These are phyloP conservation scores for Westerdykella aurantiaca DNA, from an alignment of 2,329 filamentous ascomycete genomes.

Conservation along the genomic window DNA sequence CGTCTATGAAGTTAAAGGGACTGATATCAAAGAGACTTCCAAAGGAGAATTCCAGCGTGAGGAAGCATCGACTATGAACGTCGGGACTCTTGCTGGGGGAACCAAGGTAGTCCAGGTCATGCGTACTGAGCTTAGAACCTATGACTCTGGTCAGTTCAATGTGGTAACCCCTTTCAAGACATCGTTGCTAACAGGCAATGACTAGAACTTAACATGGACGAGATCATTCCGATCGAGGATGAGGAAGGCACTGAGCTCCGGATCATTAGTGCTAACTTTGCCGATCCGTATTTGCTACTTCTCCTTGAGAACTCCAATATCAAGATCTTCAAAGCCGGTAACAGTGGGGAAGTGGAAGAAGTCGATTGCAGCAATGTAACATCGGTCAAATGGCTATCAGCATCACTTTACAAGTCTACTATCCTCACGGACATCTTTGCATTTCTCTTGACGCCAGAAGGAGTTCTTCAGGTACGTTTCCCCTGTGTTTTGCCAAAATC, in stretches of 20 bases:
- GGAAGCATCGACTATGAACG: constrained; percentile 79
- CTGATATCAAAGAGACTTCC: constrained; percentile 66
- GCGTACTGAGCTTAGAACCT: constrained; percentile 79
- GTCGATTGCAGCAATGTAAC: constrained; percentile 58
- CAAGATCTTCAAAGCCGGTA: constrained; percentile 72
- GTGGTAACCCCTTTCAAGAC: constrained; percentile 4
- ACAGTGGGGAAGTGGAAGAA: constrained; percentile 79
- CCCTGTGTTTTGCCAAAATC: neutral
- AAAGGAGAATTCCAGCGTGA: constrained; percentile 89
- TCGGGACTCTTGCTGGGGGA: constrained; percentile 74
- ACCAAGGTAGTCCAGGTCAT: constrained; percentile 82
- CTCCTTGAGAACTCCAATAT: constrained; percentile 78
- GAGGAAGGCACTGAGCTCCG: constrained; percentile 74
- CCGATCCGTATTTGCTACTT: constrained; percentile 78
- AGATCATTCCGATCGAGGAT: constrained; percentile 89
- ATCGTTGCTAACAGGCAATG: neutral
- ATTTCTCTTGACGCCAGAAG: constrained; percentile 71
- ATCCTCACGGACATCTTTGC: constrained; percentile 56
- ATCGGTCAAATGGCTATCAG: constrained; percentile 70
- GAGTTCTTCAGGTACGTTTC: constrained; percentile 63
- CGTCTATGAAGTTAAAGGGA: constrained; percentile 68
- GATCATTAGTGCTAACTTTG: constrained; percentile 74
- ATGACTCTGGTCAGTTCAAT: constrained; percentile 68
- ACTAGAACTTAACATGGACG: constrained; percentile 74
- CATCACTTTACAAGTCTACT: constrained; percentile 72